phyloP scores from a whole-genome alignment of 306 rosid species.

The Casuarina cunninghamiana region DNA sequence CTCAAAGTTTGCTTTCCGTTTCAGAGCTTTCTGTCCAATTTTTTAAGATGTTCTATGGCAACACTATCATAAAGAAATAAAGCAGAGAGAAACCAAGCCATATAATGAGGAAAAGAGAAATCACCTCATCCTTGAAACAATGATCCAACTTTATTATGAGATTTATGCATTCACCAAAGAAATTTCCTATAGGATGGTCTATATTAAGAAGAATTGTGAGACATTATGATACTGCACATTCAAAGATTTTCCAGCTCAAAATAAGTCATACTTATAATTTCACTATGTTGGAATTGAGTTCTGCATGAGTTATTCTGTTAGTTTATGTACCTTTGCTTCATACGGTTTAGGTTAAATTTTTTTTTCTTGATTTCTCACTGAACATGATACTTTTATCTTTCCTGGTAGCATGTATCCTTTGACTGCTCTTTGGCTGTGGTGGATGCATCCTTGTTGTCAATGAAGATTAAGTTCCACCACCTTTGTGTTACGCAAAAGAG shows the following conservation, averaged over 20 bases:
- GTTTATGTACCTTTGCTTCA: too few relatives aligned
- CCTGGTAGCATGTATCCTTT: conserved; percentile 78
- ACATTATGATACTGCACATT: not conserved
- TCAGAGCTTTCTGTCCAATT: conserved; percentile 71
- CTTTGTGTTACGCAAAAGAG: too few relatives aligned
- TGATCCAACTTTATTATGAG: conserved; percentile 86
- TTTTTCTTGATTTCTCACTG: not conserved
- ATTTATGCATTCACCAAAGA: conserved; percentile 87
- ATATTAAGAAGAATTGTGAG: not conserved
- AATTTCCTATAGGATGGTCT: conserved; percentile 76
- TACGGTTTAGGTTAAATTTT: too few relatives aligned
- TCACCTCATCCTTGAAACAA: conserved; percentile 87
- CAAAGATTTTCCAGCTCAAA: not conserved
- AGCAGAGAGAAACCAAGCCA: not conserved
- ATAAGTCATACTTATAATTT: not conserved
- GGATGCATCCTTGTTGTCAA: too few relatives aligned
- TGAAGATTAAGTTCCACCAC: conserved; percentile 36
- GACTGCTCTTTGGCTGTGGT: conserved; percentile 24
- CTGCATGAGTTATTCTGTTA: not conserved
- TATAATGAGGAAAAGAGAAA: conserved; percentile 10
- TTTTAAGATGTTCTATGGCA: conserved; percentile 1
- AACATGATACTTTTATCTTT: conserved; percentile 17
- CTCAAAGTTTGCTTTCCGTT: conserved; percentile 94
- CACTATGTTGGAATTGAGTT: not conserved
- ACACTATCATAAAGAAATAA: not conserved